Evolutionary conservation across 164 flowering plant species (phyloP).

Genomic region (Sedum album): DNA sequence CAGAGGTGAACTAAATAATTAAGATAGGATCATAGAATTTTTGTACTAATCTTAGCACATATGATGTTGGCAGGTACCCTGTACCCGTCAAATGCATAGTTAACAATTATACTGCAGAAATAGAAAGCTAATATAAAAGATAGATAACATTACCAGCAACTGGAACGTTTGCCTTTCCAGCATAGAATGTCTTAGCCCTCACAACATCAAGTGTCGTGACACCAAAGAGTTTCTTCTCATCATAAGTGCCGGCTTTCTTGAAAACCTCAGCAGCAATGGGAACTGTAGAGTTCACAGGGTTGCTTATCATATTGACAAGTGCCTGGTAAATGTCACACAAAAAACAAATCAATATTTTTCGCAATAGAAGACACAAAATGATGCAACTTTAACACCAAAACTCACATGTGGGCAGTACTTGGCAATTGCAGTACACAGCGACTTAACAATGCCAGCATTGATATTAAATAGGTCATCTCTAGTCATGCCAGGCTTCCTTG

Average conservation of each 20-base stretch:
- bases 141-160: conserved; percentile 45
- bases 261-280: conserved; percentile 96
- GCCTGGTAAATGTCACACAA: conserved; percentile 38
- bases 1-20: neutral
- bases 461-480: conserved; percentile 94
- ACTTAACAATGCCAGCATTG: conserved; percentile 88
- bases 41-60: neutral
- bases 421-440: conserved; percentile 61
- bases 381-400: neutral
- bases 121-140: neutral
- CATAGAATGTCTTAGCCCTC: conserved; percentile 92
- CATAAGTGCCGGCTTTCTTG: conserved; percentile 83
- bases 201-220: conserved; percentile 95
- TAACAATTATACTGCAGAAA: neutral
- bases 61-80: neutral
- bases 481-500: conserved; percentile 19
- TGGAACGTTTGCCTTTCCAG: conserved; percentile 71
- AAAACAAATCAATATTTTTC: neutral
- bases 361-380: neutral
- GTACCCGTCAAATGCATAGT: neutral
- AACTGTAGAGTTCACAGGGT: conserved; percentile 96
- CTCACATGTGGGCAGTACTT: conserved; percentile 85
- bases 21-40: neutral
- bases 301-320: conserved; percentile 89
- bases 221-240: conserved; percentile 83